A percentile compares a stretch with the other conserved stretches of the same genome.
Conservation (phyloP, 1,284 basidiomycete species). For the Cryptococcus jaspeensis region DNA sequence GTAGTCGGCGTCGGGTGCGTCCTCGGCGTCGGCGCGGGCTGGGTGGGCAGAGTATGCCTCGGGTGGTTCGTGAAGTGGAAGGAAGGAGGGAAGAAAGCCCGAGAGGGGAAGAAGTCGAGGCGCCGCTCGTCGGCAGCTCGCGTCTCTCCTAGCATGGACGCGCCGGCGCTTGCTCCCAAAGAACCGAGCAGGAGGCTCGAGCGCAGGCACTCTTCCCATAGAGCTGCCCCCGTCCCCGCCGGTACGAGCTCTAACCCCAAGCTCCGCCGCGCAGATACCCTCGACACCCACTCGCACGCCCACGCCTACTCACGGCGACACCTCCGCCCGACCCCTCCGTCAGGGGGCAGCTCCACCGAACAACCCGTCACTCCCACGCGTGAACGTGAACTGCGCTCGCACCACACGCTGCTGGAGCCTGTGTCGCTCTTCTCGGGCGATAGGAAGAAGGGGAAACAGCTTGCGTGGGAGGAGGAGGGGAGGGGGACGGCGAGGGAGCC, state of each 20-base stretch:
- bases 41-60: conserved; percentile 29
- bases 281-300: too few species aligned
- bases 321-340: neutral
- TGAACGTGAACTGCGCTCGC: neutral
- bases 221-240: too few species aligned
- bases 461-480: conserved; percentile 1
- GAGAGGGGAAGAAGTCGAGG: neutral
- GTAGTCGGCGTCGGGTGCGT: conserved; percentile 38
- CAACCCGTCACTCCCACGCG: neutral
- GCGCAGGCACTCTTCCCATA: too few species aligned
- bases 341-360: neutral
- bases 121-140: too few species aligned
- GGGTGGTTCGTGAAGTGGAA: conserved; percentile 17
- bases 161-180: too few species aligned
- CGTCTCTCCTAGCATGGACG: too few species aligned
- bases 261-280: too few species aligned
- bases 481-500: conserved; percentile 21
- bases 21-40: conserved; percentile 38
- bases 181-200: too few species aligned
- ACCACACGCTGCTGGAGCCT: neutral
- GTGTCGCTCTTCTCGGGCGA: neutral
- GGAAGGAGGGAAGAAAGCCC: neutral
- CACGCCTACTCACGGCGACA: too few species aligned
- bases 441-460: neutral
- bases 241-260: too few species aligned